Conservation (phyloP, 1,139 yeast genomes). For the Hansenula sp. region DNA sequence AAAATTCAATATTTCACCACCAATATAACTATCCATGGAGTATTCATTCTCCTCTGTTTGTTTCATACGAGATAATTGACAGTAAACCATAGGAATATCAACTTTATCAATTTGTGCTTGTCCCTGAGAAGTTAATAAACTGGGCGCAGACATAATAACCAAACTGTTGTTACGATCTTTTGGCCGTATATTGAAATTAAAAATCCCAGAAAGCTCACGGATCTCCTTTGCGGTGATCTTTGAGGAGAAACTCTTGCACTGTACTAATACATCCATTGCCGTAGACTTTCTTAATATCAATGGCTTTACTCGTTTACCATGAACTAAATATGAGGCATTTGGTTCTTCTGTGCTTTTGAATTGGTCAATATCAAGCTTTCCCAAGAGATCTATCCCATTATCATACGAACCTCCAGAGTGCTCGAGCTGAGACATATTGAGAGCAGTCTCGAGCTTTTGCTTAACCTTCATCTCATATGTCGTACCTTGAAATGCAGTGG, state of each 20-base stretch:
- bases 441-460: conserved; percentile 37
- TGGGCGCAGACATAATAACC: conserved; percentile 53
- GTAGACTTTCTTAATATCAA: conserved; percentile 16
- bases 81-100: conserved; percentile 52
- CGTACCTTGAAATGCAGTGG: conserved; percentile 64
- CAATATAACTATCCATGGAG: conserved; percentile 36
- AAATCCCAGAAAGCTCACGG: conserved; percentile 57
- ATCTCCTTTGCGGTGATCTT: conserved; percentile 49
- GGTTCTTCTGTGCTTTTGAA: conserved; percentile 1
- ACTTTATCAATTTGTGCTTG: conserved; percentile 48
- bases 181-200: conserved; percentile 38
- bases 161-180: conserved; percentile 28
- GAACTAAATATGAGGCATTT: conserved; percentile 8
- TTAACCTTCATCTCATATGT: conserved; percentile 59
- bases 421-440: conserved; percentile 33
- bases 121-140: conserved; percentile 56
- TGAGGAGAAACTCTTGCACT: conserved; percentile 49
- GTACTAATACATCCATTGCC: conserved; percentile 39
- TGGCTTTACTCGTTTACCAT: conserved; percentile 25
- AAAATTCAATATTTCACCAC: conserved; percentile 35
- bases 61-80: conserved; percentile 33
- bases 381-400: conserved; percentile 66
- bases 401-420: conserved; percentile 70
- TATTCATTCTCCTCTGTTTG: conserved; percentile 27
- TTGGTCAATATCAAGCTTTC: conserved; percentile 46